phyloP scores from a whole-genome alignment of 345 rosid genomes.

The Hevea brasiliensis region DNA sequence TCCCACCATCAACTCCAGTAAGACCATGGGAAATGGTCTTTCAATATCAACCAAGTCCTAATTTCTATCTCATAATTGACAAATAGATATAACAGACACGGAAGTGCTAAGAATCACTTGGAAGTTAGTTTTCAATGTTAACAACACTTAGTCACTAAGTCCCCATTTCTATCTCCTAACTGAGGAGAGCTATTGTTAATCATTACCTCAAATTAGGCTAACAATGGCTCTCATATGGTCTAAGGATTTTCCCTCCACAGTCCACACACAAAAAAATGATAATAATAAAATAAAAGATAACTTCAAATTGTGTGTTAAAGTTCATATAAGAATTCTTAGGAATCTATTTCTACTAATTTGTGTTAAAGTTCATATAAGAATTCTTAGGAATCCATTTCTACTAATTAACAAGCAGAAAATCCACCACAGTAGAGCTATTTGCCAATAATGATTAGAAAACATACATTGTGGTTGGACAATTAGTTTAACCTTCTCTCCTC shows the following conservation, averaged over 20 bases:
- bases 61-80: not conserved
- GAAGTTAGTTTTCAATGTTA: not conserved
- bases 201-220: not conserved
- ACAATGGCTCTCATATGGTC: not conserved
- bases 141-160: not conserved
- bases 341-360: not conserved
- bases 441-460: slow-evolving; percentile 9
- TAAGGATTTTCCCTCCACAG: not conserved
- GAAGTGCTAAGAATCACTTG: not conserved
- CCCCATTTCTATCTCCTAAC: too few species aligned
- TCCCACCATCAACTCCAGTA: not conserved
- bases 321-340: not conserved
- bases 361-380: not conserved
- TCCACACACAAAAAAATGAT: too few species aligned
- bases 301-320: not conserved
- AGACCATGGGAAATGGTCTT: not conserved
- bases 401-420: not conserved
- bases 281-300: not conserved
- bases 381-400: not conserved
- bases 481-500: slow-evolving; percentile 54
- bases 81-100: not conserved
- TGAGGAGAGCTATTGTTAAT: not conserved
- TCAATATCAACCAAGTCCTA: not conserved
- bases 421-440: not conserved
- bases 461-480: slow-evolving; percentile 55